Evolutionary conservation across 2,329 filamentous ascomycete species (phyloP).

Genomic region (Hymenoscyphus infarciens): DNA sequence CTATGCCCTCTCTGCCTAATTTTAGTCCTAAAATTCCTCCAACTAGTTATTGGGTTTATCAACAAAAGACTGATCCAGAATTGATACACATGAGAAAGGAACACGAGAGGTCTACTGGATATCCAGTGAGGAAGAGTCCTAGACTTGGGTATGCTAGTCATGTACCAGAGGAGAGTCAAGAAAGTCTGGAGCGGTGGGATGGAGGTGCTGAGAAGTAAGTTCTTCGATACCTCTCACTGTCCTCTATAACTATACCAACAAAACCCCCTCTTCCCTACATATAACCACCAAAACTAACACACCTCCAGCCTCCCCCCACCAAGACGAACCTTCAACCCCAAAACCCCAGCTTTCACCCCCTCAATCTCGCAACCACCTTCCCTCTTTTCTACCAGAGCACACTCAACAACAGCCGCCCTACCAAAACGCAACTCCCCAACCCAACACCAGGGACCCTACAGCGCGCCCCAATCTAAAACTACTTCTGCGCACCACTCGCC

Average conservation of each 20-base stretch:
- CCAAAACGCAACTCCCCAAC: background rate
- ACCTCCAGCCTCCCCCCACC: constrained; percentile 4
- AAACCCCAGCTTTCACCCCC: constrained; percentile 22
- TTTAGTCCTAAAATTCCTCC: constrained; percentile 27
- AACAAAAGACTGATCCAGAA: constrained; percentile 10
- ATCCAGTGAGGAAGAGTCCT: constrained; percentile 22
- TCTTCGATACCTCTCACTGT: background rate
- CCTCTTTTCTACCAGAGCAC: background rate
- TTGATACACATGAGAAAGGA: background rate
- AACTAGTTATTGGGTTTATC: constrained; percentile 28
- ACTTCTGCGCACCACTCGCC: constrained; percentile 1
- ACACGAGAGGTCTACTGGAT: constrained; percentile 6
- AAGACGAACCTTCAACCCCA: constrained; percentile 21
- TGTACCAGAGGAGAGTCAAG: constrained; percentile 10
- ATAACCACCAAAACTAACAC: background rate
- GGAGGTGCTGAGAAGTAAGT: constrained; percentile 20
- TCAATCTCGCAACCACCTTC: constrained; percentile 14
- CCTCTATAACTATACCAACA: too few relatives aligned
- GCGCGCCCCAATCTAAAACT: constrained; percentile 7
- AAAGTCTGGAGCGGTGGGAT: constrained; percentile 18
- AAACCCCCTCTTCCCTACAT: background rate
- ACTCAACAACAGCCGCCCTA: constrained; percentile 2
- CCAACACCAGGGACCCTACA: background rate
- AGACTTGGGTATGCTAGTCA: constrained; percentile 22
- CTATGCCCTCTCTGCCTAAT: constrained; percentile 24